Evolutionary conservation across 495 filamentous ascomycete species (phyloP).

Genomic region (Talaromyces nanjingensis): DNA sequence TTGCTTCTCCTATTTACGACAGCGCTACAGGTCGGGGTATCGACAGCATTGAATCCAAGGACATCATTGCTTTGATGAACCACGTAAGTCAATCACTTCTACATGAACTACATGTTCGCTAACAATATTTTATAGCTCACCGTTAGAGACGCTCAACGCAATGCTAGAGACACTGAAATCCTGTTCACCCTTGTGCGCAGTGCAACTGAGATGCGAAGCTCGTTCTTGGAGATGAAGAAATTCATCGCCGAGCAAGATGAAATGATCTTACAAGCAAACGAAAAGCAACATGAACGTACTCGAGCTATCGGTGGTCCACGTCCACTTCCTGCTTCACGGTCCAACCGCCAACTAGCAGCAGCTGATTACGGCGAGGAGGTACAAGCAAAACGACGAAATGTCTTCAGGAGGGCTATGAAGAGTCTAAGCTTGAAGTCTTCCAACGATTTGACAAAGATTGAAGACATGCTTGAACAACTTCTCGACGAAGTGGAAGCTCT

Average conservation of each 20-base stretch:
- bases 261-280: constrained; percentile 71
- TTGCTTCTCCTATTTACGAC: constrained; percentile 80
- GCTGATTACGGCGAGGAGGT: constrained; percentile 66
- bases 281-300: constrained; percentile 78
- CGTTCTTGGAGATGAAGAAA: constrained; percentile 93
- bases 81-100: constrained; percentile 52
- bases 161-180: constrained; percentile 94
- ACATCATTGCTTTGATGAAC: constrained; percentile 97
- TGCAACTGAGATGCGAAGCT: constrained; percentile 94
- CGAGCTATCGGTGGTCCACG: constrained; percentile 81
- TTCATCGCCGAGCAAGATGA: constrained; percentile 82
- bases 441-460: constrained; percentile 84
- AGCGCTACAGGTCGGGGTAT: constrained; percentile 82
- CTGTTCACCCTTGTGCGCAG: constrained; percentile 88
- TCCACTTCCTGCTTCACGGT: constrained; percentile 59
- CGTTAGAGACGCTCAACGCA: constrained; percentile 93
- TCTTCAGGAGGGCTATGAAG: constrained; percentile 87
- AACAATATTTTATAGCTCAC: constrained; percentile 58
- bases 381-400: constrained; percentile 73
- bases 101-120: constrained; percentile 18
- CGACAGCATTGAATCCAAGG: constrained; percentile 90
- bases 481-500: constrained; percentile 86
- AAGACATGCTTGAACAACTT: constrained; percentile 90
- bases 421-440: constrained; percentile 78
- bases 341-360: constrained; percentile 45